Conservation (phyloP, 306 rosid genomes). For the Oemleria cerasiformis region DNA sequence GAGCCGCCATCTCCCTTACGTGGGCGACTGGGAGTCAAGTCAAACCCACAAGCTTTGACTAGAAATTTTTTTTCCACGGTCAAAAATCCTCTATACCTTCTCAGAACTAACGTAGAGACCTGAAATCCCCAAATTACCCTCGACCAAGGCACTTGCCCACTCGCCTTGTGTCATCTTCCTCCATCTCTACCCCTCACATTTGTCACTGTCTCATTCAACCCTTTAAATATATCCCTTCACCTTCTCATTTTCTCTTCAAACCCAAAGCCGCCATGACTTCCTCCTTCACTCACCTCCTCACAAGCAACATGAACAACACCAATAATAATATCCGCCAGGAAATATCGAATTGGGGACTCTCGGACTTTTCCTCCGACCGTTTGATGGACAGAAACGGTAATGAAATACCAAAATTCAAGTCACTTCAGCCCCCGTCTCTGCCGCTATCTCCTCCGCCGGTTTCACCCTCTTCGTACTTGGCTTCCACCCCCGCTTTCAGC, state of each 20-base stretch:
- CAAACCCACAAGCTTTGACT: conserved; percentile 92
- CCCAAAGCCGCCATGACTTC: conserved; percentile 24
- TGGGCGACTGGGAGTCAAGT: conserved; percentile 45
- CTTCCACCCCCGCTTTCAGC: conserved; percentile 43
- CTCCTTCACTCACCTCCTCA: conserved; percentile 48
- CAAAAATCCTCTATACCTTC: conserved; percentile 63
- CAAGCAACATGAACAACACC: conserved; percentile 34
- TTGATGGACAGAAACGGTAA: conserved; percentile 19
- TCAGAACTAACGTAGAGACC: conserved; percentile 40
- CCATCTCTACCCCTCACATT: not conserved
- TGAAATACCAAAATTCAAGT: conserved; percentile 61
- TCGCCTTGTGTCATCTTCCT: not conserved
- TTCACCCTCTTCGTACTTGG: conserved; percentile 59
- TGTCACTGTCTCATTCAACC: not conserved
- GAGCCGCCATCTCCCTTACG: conserved; percentile 29
- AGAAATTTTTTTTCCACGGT: conserved; percentile 55
- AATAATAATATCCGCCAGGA: conserved; percentile 20
- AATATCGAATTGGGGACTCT: conserved; percentile 35
- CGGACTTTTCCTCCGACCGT: conserved; percentile 38
- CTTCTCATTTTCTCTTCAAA: conserved; percentile 9
- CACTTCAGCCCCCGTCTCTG: conserved; percentile 57
- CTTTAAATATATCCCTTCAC: not conserved
- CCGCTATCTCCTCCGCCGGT: conserved; percentile 50
- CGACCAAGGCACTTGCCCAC: not conserved
- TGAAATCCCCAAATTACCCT: no score